Conservation (phyloP, 345 rosid genomes). For the Syzygium aromaticum region DNA sequence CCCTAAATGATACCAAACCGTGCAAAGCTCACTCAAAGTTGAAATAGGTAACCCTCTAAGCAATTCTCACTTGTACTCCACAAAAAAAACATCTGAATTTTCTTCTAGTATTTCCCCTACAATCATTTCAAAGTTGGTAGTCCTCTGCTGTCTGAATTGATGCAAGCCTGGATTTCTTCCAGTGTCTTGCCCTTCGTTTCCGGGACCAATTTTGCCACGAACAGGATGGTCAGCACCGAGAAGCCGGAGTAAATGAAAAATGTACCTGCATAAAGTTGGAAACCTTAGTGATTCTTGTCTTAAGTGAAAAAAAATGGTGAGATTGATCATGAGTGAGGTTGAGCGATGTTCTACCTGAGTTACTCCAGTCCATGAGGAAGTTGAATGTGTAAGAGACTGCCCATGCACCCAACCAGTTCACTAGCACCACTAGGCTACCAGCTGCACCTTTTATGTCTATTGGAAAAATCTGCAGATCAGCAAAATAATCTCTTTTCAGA, state of each 20-base stretch:
- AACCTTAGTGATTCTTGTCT: not conserved
- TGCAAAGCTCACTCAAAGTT: not conserved
- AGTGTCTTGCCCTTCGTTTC: slow-evolving; percentile 94
- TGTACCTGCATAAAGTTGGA: slow-evolving; percentile 46
- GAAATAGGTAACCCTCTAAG: not conserved
- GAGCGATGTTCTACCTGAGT: slow-evolving; percentile 31
- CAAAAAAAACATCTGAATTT: not conserved
- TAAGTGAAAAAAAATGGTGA: not conserved
- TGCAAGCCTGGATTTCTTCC: slow-evolving; percentile 75
- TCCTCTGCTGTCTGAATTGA: slow-evolving; percentile 20
- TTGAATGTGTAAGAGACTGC: slow-evolving; percentile 79
- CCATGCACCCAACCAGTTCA: slow-evolving; percentile 96
- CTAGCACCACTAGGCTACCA: slow-evolving; percentile 87
- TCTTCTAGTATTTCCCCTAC: not conserved
- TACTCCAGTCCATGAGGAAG: slow-evolving; percentile 77
- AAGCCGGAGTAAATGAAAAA: slow-evolving; percentile 61
- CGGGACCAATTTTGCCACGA: slow-evolving; percentile 72
- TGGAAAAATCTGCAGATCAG: slow-evolving; percentile 62
- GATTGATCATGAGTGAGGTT: not conserved
- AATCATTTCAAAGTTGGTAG: not conserved
- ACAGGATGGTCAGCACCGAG: slow-evolving; percentile 48
- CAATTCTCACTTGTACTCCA: not conserved
- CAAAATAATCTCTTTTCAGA: not conserved
- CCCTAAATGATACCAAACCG: not conserved
- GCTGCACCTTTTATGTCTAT: slow-evolving; percentile 77